phyloP scores from a whole-genome alignment of 1,284 basidiomycete genomes.

The Marasmius tenuissimus region DNA sequence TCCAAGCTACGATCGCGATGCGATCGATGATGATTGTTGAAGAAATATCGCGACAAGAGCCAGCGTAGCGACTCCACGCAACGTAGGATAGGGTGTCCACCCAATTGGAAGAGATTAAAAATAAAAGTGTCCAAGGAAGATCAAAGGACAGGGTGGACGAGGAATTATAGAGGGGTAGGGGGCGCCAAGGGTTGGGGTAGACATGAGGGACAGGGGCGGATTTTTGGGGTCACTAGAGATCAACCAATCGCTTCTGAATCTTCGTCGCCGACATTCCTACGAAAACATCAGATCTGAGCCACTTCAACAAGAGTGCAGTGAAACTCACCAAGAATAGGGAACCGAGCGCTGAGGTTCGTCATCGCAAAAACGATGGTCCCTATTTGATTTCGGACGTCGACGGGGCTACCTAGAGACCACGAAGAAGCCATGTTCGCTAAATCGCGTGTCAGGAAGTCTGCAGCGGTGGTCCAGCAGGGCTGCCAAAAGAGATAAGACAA shows the following conservation, averaged over 20 bases:
- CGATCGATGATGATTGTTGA: not conserved
- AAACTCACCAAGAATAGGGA: slow-evolving; percentile 11
- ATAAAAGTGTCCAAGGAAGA: not conserved
- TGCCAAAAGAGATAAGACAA: slow-evolving; percentile 23
- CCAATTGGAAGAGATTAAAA: not conserved
- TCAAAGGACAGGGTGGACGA: not conserved
- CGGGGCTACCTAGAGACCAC: slow-evolving; percentile 53
- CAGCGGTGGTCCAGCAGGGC: slow-evolving; percentile 71
- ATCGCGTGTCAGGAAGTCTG: slow-evolving; percentile 65
- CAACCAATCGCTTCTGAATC: slow-evolving; percentile 38
- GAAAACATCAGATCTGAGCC: not conserved
- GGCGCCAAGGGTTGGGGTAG: not conserved
- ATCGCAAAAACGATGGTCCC: slow-evolving; percentile 61
- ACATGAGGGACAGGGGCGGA: not conserved
- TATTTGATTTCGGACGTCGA: slow-evolving; percentile 61
- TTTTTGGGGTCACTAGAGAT: slow-evolving; percentile 27
- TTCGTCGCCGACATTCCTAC: slow-evolving; percentile 29
- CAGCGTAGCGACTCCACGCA: not conserved
- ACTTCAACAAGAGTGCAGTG: not conserved
- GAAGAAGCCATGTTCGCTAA: slow-evolving; percentile 55
- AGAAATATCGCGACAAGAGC: not conserved
- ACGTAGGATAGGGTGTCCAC: not conserved
- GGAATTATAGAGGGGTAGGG: not conserved
- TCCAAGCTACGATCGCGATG: not conserved
- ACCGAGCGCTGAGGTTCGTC: slow-evolving; percentile 46